phyloP scores from a whole-genome alignment of 2,329 filamentous ascomycete genomes.

The Capronia coronata region DNA sequence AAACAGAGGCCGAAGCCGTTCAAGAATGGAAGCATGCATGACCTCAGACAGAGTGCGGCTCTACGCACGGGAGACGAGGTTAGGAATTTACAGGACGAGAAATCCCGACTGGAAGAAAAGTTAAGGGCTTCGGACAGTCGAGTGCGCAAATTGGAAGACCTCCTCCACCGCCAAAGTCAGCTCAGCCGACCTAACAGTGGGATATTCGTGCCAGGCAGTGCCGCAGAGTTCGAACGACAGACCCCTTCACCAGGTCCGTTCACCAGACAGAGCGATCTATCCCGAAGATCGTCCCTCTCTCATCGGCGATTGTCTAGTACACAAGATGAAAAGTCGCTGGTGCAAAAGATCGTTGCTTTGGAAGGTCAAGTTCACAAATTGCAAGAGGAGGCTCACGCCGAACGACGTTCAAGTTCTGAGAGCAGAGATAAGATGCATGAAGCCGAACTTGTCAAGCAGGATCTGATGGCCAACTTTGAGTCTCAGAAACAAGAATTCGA shows the following conservation, averaged over 20 bases:
- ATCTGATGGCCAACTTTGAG: conserved; percentile 91
- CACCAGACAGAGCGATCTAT: conserved; percentile 39
- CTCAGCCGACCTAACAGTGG: conserved; percentile 49
- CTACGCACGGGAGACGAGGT: conserved; percentile 77
- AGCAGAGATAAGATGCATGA: conserved; percentile 61
- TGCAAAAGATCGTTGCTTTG: conserved; percentile 58
- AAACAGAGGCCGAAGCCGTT: conserved; percentile 84
- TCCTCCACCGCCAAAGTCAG: conserved; percentile 75
- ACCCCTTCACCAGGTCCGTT: conserved; percentile 36
- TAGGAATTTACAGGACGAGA: conserved; percentile 73
- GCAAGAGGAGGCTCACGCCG: conserved; percentile 61
- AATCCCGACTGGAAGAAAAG: conserved; percentile 64
- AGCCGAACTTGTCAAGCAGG: conserved; percentile 83
- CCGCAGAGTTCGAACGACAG: conserved; percentile 31
- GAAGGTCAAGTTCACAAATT: conserved; percentile 70
- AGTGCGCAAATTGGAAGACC: conserved; percentile 81
- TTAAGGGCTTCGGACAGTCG: conserved; percentile 80
- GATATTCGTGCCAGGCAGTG: conserved; percentile 41
- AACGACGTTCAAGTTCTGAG: conserved; percentile 53
- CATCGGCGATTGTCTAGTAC: conserved; percentile 56
- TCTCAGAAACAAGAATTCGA: conserved; percentile 83
- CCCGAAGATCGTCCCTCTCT: conserved; percentile 54
- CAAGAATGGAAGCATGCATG: conserved; percentile 92
- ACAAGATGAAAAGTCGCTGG: conserved; percentile 54
- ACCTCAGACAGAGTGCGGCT: conserved; percentile 81